phyloP scores from a whole-genome alignment of 257 asterid genomes.

The Echites panduratus region DNA sequence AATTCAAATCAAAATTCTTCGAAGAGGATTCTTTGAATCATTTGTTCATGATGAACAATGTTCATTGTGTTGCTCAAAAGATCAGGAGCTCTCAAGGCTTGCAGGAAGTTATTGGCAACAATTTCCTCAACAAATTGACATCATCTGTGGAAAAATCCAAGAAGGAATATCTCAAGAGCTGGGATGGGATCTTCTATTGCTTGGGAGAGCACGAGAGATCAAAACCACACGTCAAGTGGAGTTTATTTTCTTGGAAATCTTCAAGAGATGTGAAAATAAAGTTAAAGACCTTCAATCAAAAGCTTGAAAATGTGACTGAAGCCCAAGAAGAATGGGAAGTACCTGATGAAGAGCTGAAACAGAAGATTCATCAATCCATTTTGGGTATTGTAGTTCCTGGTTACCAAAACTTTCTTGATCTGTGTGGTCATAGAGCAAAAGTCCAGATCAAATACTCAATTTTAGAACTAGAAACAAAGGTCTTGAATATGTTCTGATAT shows the following conservation, averaged over 20 bases:
- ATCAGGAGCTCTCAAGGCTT: constrained; percentile 52
- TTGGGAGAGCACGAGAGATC: constrained; percentile 55
- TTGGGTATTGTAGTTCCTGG: constrained; percentile 56
- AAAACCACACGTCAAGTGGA: constrained; percentile 42
- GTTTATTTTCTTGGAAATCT: constrained; percentile 60
- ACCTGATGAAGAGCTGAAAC: constrained; percentile 68
- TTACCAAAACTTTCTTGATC: constrained; percentile 58
- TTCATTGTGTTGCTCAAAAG: constrained; percentile 65
- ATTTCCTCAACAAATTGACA: constrained; percentile 40
- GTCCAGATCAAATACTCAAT: constrained; percentile 60
- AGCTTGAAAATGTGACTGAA: constrained; percentile 66
- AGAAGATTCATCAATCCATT: constrained; percentile 67
- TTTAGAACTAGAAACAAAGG: constrained; percentile 65
- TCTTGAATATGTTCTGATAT: constrained; percentile 35
- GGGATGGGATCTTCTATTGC: constrained; percentile 58
- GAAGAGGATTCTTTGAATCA: constrained; percentile 54
- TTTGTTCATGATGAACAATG: constrained; percentile 77
- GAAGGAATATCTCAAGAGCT: constrained; percentile 47
- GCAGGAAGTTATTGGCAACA: constrained; percentile 67
- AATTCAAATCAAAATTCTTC: constrained; percentile 55
- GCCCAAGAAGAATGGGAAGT: constrained; percentile 63
- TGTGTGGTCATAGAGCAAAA: constrained; percentile 65
- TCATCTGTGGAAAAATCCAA: constrained; percentile 48
- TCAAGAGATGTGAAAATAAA: constrained; percentile 61
- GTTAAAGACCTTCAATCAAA: constrained; percentile 63